Conservation (phyloP, 148 eudicot species). For the Diospyros kaki region DNA sequence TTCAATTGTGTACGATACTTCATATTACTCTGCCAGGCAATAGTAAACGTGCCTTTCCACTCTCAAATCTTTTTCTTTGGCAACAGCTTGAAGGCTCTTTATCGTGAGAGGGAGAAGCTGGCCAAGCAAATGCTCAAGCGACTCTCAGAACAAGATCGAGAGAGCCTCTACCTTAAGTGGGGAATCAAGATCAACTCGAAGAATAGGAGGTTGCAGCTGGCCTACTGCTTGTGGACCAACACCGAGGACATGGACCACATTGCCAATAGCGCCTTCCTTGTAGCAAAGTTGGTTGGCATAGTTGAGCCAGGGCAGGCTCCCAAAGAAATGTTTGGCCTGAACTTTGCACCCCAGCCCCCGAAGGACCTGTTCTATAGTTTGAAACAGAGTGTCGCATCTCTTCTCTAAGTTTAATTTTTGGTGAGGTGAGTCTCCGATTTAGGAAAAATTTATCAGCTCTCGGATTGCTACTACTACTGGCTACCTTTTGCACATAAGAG, state of each 20-base stretch:
- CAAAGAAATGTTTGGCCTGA: conserved; percentile 79
- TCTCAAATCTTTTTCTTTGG: background rate
- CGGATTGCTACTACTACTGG: background rate
- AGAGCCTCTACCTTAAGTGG: conserved; percentile 62
- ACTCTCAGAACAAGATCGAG: conserved; percentile 56
- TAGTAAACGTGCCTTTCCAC: background rate
- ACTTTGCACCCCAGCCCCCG: conserved; percentile 46
- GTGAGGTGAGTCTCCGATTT: too few species aligned
- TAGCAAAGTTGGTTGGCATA: conserved; percentile 65
- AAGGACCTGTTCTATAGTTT: conserved; percentile 46
- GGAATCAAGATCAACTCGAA: conserved; percentile 65
- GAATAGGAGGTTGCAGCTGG: conserved; percentile 62
- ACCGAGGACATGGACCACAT: conserved; percentile 59
- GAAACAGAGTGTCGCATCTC: conserved; percentile 33
- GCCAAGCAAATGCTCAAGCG: conserved; percentile 68
- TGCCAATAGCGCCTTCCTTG: conserved; percentile 59
- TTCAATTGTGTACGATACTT: background rate
- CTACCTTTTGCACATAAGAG: background rate
- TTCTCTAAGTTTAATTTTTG: conserved; percentile 17
- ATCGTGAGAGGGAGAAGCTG: conserved; percentile 70
- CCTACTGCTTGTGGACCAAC: conserved; percentile 56
- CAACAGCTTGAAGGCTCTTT: conserved; percentile 60
- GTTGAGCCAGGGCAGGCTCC: conserved; percentile 47
- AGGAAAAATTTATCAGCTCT: background rate
- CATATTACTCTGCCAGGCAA: background rate